Base-by-base conservation (phyloP, 2,329 filamentous ascomycete genomes). In the Fusarium guadeloupense region DNA sequence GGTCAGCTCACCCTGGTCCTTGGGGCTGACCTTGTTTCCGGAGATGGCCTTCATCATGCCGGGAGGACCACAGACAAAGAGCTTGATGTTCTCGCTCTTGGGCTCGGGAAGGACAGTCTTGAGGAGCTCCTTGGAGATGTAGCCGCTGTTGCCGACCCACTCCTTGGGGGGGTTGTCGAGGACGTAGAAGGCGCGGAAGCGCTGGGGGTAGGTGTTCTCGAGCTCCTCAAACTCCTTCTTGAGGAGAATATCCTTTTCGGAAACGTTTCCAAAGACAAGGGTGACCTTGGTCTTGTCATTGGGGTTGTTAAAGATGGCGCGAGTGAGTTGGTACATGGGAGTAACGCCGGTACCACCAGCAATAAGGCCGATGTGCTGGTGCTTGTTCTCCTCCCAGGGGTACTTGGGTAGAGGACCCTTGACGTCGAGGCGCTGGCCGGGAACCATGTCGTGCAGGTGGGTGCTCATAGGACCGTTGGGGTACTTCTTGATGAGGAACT, bases 351-450 rank as follows among this genome's bases (percentile, higher is more conserved):
- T 97, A 65, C 95, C 95, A 70, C 95, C 95, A n/a, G 94, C 92
- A 62, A 99, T 85, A 66, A 94, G 83, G 33, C 86, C 89, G 70
- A 96, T 87, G 82, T 98, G 93, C 59, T 91, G 81, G 81, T 97
- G 93, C 86, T 97, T 97, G 85, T 98, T 98, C 68, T 89, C 73
- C 47, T 86, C 74, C 93, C 93, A 98, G 26, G 86, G 78, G 78
- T 97, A 98, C 80, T 99, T 99, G 71, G 92, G 91, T 33, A 99
- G 87, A 3, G 95, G 95, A 16, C 95, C 95, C 85, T 99, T 98
- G 82, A 99, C 88, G 61, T 94, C 89, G 50, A 99, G 87, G 14
- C 84, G 83, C 77, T 98, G 89, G 62, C 93, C 92, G 38, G 91
- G 88, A 28, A 84, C 82, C 87, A 99, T 86, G 73, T 85, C 83